phyloP scores from a whole-genome alignment of 371 early-diverging fungal species.

The Mucor ambiguus region DNA sequence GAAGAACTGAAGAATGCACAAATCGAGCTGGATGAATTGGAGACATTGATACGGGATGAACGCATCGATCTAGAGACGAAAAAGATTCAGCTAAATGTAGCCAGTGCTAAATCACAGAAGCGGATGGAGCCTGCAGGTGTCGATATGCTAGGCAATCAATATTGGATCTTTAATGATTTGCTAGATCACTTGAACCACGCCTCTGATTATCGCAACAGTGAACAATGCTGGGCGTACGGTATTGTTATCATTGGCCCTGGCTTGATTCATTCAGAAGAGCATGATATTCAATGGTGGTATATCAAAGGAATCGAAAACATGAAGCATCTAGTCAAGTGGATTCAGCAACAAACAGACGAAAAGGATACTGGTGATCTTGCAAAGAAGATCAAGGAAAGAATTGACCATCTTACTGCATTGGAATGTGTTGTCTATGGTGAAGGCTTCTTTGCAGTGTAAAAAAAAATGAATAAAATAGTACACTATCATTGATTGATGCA shows the following conservation, averaged over 20 bases:
- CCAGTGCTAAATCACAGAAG: slow-evolving; percentile 14
- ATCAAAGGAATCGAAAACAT: slow-evolving; percentile 30
- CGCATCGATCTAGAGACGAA: slow-evolving; percentile 21
- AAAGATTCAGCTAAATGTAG: slow-evolving; percentile 15
- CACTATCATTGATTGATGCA: too few species aligned
- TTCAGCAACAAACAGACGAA: slow-evolving; percentile 5
- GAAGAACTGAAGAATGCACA: slow-evolving; percentile 6
- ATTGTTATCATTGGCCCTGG: slow-evolving; percentile 44
- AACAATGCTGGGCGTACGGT: slow-evolving; percentile 41
- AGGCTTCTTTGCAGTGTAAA: slow-evolving; percentile 21
- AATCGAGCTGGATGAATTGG: slow-evolving; percentile 24
- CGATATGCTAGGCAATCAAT: slow-evolving; percentile 38
- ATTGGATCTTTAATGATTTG: slow-evolving; percentile 47
- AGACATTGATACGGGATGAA: slow-evolving; percentile 27
- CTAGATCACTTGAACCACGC: slow-evolving; percentile 18
- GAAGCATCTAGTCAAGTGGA: slow-evolving; percentile 21
- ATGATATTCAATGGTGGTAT: slow-evolving; percentile 34
- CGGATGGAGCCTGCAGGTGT: slow-evolving; percentile 25
- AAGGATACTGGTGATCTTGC: background rate
- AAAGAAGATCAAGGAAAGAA: slow-evolving; percentile 12
- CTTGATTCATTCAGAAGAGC: slow-evolving; percentile 2
- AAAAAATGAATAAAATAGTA: background rate
- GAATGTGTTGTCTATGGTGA: slow-evolving; percentile 35
- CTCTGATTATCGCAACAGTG: slow-evolving; percentile 29
- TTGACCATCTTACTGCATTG: slow-evolving; percentile 24